A percentile compares a stretch with the other conserved stretches of the same genome.
phyloP scores from a whole-genome alignment of 169 alveolate genomes.

The Cryptosporidium felis region DNA sequence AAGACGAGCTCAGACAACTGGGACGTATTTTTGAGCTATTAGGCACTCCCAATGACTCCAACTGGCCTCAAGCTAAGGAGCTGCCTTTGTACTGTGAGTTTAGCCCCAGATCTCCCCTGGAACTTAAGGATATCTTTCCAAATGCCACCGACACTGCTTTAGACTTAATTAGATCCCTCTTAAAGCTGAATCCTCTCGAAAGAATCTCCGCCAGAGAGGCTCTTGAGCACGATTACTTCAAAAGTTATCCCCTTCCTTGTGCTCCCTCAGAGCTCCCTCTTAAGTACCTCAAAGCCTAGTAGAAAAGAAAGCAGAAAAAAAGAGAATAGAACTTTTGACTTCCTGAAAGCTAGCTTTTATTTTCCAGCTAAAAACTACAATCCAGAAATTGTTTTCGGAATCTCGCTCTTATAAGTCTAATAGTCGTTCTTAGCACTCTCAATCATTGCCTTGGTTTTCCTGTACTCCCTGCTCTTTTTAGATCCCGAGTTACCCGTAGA shows the following conservation, averaged over 20 bases:
- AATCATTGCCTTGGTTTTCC: slow-evolving; percentile 63
- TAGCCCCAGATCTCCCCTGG: slow-evolving; percentile 41
- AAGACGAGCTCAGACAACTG: slow-evolving; percentile 84
- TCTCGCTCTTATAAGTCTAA: no score
- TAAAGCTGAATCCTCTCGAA: slow-evolving; percentile 81
- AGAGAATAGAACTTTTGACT: no score
- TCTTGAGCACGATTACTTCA: slow-evolving; percentile 82
- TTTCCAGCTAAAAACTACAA: no score
- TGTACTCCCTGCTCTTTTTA: slow-evolving; percentile 63
- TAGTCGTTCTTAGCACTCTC: slow-evolving; percentile 18
- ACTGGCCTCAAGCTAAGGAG: slow-evolving; percentile 64
- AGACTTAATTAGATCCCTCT: slow-evolving; percentile 74
- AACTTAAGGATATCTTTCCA: slow-evolving; percentile 39
- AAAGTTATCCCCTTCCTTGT: slow-evolving; percentile 55
- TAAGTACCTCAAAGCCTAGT: background rate
- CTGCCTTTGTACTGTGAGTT: slow-evolving; percentile 58
- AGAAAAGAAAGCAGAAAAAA: background rate
- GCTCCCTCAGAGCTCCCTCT: slow-evolving; percentile 63
- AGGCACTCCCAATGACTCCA: slow-evolving; percentile 84
- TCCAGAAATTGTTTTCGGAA: no score
- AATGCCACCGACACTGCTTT: slow-evolving; percentile 64
- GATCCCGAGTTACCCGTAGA: slow-evolving; percentile 41
- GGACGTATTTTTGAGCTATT: slow-evolving; percentile 83
- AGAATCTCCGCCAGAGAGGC: slow-evolving; percentile 84
- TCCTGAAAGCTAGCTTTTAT: no score